Evolutionary conservation across 495 filamentous ascomycete species (phyloP).

Genomic region (Lepidopterella palustris): DNA sequence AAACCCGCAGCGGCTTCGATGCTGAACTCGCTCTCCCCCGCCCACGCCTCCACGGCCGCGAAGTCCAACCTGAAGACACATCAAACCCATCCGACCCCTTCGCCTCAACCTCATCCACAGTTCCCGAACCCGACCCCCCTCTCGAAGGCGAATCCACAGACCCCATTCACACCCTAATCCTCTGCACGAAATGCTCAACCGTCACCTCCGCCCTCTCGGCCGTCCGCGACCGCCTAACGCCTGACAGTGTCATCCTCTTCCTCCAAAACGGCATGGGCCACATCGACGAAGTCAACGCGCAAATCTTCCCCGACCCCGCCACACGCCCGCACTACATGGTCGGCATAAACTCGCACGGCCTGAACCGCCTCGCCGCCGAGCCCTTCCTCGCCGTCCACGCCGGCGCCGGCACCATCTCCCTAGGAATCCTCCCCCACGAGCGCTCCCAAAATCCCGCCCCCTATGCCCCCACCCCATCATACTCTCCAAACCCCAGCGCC

Average conservation of each 20-base stretch:
- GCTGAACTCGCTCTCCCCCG: conserved; percentile 41
- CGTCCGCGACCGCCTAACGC: conserved; percentile 60
- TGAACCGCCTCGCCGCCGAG: conserved; percentile 41
- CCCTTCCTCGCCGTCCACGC: conserved; percentile 60
- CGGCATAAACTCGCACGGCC: conserved; percentile 60
- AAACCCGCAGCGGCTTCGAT: conserved; percentile 44
- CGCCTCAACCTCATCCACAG: not conserved
- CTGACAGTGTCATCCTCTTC: conserved; percentile 68
- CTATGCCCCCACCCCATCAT: not conserved
- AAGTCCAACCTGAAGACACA: conserved; percentile 2
- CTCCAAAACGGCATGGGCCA: conserved; percentile 79
- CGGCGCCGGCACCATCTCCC: conserved; percentile 52
- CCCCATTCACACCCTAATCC: conserved; percentile 68
- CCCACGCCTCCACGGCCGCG: conserved; percentile 16
- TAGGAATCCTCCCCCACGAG: conserved; percentile 47
- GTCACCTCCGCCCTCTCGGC: conserved; percentile 50
- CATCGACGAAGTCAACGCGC: conserved; percentile 62
- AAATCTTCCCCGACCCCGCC: conserved; percentile 58
- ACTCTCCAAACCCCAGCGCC: not conserved
- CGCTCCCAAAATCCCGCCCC: conserved; percentile 7
- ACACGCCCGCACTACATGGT: conserved; percentile 68
- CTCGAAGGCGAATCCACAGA: conserved; percentile 28
- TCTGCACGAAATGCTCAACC: conserved; percentile 56
- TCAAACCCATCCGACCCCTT: not conserved
- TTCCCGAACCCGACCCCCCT: not conserved